A percentile compares a stretch with the other conserved stretches of the same genome.
phyloP scores from a whole-genome alignment of 1,139 yeast species.

The Saccharomyces hybrid region DNA sequence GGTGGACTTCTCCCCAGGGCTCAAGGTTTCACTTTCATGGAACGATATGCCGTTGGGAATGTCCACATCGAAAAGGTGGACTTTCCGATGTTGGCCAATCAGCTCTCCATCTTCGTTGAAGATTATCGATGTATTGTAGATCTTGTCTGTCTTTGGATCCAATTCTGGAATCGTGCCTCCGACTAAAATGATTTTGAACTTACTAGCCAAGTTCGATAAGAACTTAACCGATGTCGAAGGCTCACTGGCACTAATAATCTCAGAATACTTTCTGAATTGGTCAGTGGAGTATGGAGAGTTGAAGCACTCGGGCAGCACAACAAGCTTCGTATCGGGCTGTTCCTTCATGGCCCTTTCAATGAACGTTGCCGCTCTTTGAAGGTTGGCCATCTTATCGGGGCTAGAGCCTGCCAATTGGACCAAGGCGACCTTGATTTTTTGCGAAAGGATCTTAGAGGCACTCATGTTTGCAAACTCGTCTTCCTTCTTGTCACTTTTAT shows the following conservation, averaged over 20 bases:
- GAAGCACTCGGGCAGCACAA: constrained; percentile 66
- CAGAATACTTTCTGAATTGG: constrained; percentile 81
- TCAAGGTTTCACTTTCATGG: constrained; percentile 67
- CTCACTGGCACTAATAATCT: constrained; percentile 50
- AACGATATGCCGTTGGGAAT: constrained; percentile 85
- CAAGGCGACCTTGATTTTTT: constrained; percentile 46
- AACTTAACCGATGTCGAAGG: constrained; percentile 42
- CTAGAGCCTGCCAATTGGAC: constrained; percentile 34
- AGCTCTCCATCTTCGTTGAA: constrained; percentile 64
- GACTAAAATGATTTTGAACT: constrained; percentile 53
- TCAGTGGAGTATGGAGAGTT: constrained; percentile 89
- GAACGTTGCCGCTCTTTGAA: constrained; percentile 44
- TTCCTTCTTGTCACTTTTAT: not conserved
- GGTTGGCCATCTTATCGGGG: constrained; percentile 51
- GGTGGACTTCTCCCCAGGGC: constrained; percentile 76
- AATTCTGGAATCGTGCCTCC: constrained; percentile 92
- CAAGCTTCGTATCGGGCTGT: constrained; percentile 48
- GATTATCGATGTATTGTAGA: constrained; percentile 77
- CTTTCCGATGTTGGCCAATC: constrained; percentile 81
- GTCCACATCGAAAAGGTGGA: constrained; percentile 83
- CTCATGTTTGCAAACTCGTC: not conserved
- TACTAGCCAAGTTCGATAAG: constrained; percentile 55
- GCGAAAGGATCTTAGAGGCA: constrained; percentile 28
- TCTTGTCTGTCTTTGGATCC: constrained; percentile 44
- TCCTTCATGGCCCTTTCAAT: constrained; percentile 45